Conservation (phyloP, 2,329 filamentous ascomycete genomes). For the Alternaria triticina region DNA sequence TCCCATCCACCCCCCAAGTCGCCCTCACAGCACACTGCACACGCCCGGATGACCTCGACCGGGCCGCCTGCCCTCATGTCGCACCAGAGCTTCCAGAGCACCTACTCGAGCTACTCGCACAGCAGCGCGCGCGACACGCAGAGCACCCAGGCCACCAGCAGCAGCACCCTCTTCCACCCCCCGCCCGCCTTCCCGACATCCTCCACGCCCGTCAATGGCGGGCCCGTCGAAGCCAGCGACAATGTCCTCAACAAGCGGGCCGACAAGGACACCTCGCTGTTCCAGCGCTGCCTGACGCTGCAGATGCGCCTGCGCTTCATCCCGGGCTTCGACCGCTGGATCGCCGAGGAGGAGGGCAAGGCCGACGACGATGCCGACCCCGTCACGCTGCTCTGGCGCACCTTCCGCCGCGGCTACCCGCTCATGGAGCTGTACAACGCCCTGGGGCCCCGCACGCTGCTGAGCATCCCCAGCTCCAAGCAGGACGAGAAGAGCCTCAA, state of each 20-base stretch:
- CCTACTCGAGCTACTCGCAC: slow-evolving; percentile 56
- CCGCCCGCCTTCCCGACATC: slow-evolving; percentile 31
- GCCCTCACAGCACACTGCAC: slow-evolving; percentile 26
- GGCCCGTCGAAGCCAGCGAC: slow-evolving; percentile 75
- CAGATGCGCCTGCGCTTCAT: slow-evolving; percentile 83
- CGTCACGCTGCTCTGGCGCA: slow-evolving; percentile 88
- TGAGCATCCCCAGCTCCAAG: slow-evolving; percentile 70
- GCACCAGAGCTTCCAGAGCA: slow-evolving; percentile 55
- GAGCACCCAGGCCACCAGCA: slow-evolving; percentile 54
- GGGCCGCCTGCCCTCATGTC: slow-evolving; percentile 50
- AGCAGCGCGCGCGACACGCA: slow-evolving; percentile 55
- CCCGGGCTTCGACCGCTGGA: slow-evolving; percentile 77
- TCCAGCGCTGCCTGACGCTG: slow-evolving; percentile 90
- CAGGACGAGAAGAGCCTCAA: slow-evolving; percentile 63
- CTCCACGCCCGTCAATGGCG: slow-evolving; percentile 54
- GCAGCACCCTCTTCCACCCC: slow-evolving; percentile 54
- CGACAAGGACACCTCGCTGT: slow-evolving; percentile 88
- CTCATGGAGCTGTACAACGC: slow-evolving; percentile 89
- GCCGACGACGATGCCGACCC: slow-evolving; percentile 75
- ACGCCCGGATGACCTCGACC: slow-evolving; percentile 45
- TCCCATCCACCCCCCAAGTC: slow-evolving; percentile 27
- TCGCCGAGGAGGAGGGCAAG: slow-evolving; percentile 74
- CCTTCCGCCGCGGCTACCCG: slow-evolving; percentile 82
- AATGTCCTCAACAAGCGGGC: slow-evolving; percentile 98
- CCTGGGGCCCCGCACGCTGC: slow-evolving; percentile 71